A percentile compares a stretch with the other conserved stretches of the same genome.
Evolutionary conservation across 1,284 basidiomycete species (phyloP).

Genomic region (Trametes versicolor): DNA sequence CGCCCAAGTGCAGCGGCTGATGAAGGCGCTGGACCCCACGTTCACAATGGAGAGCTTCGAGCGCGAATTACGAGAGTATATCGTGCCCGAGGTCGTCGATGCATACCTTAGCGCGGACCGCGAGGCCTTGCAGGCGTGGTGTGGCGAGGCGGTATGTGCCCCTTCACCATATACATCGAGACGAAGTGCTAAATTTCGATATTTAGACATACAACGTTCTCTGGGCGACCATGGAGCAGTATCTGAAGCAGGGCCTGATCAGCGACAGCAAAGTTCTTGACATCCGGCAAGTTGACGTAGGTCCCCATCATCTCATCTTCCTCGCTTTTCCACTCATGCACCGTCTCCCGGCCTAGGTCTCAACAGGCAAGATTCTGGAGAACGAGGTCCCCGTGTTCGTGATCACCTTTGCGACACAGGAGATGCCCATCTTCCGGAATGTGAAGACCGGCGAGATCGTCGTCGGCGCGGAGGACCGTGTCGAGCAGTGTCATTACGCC

Average conservation of each 20-base stretch:
- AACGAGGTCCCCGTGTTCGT: constrained; percentile 93
- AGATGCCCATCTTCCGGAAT: constrained; percentile 92
- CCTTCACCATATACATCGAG: not conserved
- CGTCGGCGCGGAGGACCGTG: constrained; percentile 89
- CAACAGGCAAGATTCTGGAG: constrained; percentile 88
- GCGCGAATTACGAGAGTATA: constrained; percentile 94
- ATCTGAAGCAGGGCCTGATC: constrained; percentile 88
- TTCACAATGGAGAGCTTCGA: constrained; percentile 92
- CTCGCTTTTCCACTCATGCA: not conserved
- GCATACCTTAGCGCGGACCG: constrained; percentile 93
- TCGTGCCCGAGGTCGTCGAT: constrained; percentile 97
- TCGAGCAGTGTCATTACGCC: constrained; percentile 94
- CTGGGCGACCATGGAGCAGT: constrained; percentile 98
- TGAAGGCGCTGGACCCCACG: constrained; percentile 88
- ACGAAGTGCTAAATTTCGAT: constrained; percentile 9
- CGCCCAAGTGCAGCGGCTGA: constrained; percentile 89
- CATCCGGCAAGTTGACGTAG: constrained; percentile 93
- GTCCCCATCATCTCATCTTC: constrained; percentile 40
- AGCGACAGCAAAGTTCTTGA: constrained; percentile 94
- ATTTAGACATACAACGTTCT: constrained; percentile 92
- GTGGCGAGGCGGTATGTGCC: constrained; percentile 90
- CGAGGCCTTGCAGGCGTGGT: constrained; percentile 91
- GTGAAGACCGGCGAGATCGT: constrained; percentile 87
- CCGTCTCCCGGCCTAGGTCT: constrained; percentile 58
- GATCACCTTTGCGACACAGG: constrained; percentile 95